Base-by-base conservation (phyloP, 306 rosid genomes). In the Psophocarpus tetragonolobus region DNA sequence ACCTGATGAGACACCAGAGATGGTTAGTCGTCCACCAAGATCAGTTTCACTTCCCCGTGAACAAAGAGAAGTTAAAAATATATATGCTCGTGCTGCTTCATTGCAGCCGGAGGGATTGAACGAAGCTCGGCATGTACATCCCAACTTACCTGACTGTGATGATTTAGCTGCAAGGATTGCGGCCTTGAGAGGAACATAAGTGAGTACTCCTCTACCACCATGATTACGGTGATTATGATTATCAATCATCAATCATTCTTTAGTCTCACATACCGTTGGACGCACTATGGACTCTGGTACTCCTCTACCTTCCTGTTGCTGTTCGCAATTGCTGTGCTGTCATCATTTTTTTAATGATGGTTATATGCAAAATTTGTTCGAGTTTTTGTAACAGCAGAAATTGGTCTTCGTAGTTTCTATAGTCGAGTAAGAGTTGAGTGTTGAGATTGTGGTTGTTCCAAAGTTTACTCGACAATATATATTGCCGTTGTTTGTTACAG, bases 81-180 rank as follows among this genome's bases (percentile, higher is more conserved):
- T 86, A 18, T 88, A 58, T 77, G 35, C 86, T 68, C 92, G 99
- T 15, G 97, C 94, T n/a, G 88, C 94, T 75, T 85, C 99, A 56
- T 86, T 92, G 75, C 97, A 95, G 86, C 86, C 89, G 10, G 90
- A 89, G 78, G 53, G 88, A 63, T 86, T 90, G 64, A 81, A 50
- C 0, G 88, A 77, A 74, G 94, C 97, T 66, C 80, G 82, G 63
- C 97, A 92, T 10, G 99, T 95, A 75, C 99, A 95, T 81, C 99
- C 99, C n/a, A 95, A 95, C 53, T 79, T 95, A 72, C 99, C 97
- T 0, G 91, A 92, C 82, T 95, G 84, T 74, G 99, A 92, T 66
- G 97, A 91, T 85, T 81, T 95, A 84, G 91, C 96, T 67, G 92
- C 92, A 45, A 86, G 85, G 72, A 85, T 95, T 87, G 97, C 97